A percentile compares a stretch with the other conserved stretches of the same genome.
These are phyloP conservation scores for Fraxinus platypoda DNA, from an alignment of 305 asterid species.

Conservation along the genomic window DNA sequence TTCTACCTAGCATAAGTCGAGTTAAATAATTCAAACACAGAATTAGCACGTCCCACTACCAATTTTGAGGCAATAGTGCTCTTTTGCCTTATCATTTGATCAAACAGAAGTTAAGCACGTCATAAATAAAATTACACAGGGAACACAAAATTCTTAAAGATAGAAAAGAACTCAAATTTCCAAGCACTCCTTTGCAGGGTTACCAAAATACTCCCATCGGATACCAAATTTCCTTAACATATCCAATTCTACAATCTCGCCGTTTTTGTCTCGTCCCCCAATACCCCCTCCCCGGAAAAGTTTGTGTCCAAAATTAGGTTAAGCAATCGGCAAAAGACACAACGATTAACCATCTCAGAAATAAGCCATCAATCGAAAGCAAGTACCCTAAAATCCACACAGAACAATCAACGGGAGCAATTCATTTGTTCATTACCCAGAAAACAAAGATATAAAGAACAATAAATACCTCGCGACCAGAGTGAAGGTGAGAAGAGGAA, in stretches of 20 bases:
- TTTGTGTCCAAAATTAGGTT: not conserved
- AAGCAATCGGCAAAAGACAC: not conserved
- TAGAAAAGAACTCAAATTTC: not conserved
- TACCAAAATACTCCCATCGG: not conserved
- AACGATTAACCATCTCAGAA: not conserved
- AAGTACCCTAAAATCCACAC: not conserved
- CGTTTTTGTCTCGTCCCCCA: not conserved
- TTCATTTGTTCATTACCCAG: not conserved
- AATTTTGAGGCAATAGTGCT: not conserved
- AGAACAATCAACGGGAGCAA: not conserved
- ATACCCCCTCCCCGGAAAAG: not conserved
- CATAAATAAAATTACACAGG: not conserved
- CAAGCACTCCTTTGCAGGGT: not conserved
- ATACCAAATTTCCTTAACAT: not conserved
- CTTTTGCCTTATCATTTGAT: not conserved
- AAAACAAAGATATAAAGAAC: not conserved
- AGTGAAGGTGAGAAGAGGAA: constrained; percentile 59
- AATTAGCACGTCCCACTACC: not conserved
- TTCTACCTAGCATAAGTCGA: not conserved
- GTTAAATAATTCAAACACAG: not conserved
- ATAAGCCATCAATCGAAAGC: not conserved
- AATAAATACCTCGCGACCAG: constrained; percentile 69
- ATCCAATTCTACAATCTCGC: not conserved
- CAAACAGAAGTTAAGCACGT: not conserved
- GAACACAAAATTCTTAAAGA: not conserved